These are phyloP conservation scores for Protostelium mycophagum DNA, from an alignment of 78 protist species.

Conservation along the genomic window DNA sequence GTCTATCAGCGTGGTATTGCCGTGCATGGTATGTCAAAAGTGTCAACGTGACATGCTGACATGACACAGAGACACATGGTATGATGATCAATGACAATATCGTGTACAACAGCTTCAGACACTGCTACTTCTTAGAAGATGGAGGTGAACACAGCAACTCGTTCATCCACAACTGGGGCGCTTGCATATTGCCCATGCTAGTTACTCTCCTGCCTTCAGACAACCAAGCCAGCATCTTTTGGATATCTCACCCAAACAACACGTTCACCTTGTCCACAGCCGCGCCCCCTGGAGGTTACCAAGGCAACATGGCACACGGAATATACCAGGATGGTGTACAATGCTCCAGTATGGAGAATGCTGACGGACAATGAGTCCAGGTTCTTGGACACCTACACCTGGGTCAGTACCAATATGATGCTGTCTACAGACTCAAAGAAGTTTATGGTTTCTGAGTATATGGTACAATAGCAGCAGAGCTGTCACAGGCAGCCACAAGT, in stretches of 20 bases:
- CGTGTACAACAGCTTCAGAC: not conserved
- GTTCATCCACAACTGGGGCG: not conserved
- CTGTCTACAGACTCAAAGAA: too few species aligned
- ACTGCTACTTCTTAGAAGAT: not conserved
- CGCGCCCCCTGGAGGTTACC: not conserved
- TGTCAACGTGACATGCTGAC: too few species aligned
- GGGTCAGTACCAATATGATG: too few species aligned
- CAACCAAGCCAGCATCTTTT: not conserved
- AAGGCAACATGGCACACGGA: not conserved
- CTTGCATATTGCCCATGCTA: not conserved
- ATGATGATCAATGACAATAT: not conserved
- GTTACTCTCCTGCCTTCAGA: not conserved
- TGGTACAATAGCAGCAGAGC: too few species aligned
- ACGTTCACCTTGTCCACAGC: not conserved
- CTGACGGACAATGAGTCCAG: not conserved
- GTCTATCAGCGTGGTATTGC: not conserved
- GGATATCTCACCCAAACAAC: not conserved
- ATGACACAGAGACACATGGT: not conserved
- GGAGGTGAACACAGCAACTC: not conserved
- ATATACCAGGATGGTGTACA: not conserved
- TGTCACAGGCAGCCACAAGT: too few species aligned
- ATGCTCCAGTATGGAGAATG: not conserved
- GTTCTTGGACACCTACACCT: not conserved
- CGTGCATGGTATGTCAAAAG: too few species aligned
- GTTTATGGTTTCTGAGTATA: too few species aligned